Evolutionary conservation across 2,329 filamentous ascomycete species (phyloP).

Genomic region (Pseudocercospora fuligena): DNA sequence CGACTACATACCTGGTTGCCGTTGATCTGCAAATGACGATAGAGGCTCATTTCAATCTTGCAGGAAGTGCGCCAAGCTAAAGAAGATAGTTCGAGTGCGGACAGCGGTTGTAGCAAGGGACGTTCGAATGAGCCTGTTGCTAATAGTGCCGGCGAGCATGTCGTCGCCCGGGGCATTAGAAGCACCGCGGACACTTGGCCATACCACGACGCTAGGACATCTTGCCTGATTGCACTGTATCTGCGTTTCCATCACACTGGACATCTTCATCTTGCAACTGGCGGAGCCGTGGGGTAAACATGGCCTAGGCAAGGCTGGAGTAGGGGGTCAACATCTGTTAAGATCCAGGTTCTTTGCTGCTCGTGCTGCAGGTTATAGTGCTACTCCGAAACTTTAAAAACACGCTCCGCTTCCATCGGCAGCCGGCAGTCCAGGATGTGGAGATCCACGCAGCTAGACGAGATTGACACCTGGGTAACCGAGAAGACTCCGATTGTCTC

Average conservation of each 20-base stretch:
- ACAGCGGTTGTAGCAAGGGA: constrained; percentile 10
- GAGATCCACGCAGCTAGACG: neutral
- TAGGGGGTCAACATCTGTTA: constrained; percentile 6
- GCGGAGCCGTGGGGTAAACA: neutral
- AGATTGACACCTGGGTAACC: constrained; percentile 1
- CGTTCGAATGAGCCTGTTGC: constrained; percentile 1
- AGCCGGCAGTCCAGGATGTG: neutral
- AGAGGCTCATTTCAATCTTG: constrained; percentile 12
- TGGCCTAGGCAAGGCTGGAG: neutral
- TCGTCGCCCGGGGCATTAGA: neutral
- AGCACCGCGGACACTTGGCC: neutral
- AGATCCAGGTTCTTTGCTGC: constrained; percentile 14
- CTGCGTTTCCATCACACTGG: neutral
- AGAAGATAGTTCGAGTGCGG: neutral
- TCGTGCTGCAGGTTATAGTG: constrained; percentile 3
- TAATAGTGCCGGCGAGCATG: constrained; percentile 1
- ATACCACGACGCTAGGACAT: neutral
- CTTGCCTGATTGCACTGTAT: neutral
- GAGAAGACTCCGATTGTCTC: neutral
- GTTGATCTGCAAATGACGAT: constrained; percentile 11
- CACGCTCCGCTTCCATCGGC: neutral
- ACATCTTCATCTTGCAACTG: neutral
- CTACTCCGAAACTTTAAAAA: neutral
- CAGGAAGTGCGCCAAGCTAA: neutral
- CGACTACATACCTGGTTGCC: constrained; percentile 2